A percentile compares a stretch with the other conserved stretches of the same genome.
phyloP scores from a whole-genome alignment of 2,329 filamentous ascomycete genomes.

The Ceratocystis huliohia region DNA sequence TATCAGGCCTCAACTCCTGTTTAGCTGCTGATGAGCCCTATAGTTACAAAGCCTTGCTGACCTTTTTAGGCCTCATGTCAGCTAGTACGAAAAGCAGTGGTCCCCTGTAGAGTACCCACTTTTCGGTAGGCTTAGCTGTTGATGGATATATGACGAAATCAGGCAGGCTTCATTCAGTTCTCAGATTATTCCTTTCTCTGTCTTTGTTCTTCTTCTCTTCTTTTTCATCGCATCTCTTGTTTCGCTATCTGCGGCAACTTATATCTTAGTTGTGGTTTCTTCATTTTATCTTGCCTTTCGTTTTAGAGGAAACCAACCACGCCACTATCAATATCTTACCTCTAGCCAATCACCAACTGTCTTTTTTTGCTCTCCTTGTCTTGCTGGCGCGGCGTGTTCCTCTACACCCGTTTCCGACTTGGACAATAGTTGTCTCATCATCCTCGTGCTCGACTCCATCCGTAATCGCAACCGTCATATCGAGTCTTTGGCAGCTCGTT shows the following conservation, averaged over 20 bases:
- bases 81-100: neutral
- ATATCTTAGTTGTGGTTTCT: neutral
- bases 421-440: neutral
- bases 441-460: neutral
- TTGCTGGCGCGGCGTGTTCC: neutral
- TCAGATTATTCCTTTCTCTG: neutral
- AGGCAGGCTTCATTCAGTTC: neutral
- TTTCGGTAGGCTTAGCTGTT: conserved; percentile 6
- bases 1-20: neutral
- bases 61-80: neutral
- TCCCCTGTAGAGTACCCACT: neutral
- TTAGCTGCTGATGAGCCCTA: neutral
- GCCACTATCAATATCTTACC: neutral
- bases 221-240: neutral
- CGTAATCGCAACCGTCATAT: neutral
- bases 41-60: neutral
- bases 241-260: neutral
- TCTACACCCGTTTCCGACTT: neutral
- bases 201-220: neutral
- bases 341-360: neutral
- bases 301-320: neutral
- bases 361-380: neutral
- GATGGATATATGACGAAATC: conserved; percentile 6
- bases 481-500: neutral
- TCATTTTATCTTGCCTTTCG: conserved; percentile 4